These are phyloP conservation scores for Talaromyces atroroseus DNA, from an alignment of 2,329 filamentous ascomycete genomes.

Conservation along the genomic window DNA sequence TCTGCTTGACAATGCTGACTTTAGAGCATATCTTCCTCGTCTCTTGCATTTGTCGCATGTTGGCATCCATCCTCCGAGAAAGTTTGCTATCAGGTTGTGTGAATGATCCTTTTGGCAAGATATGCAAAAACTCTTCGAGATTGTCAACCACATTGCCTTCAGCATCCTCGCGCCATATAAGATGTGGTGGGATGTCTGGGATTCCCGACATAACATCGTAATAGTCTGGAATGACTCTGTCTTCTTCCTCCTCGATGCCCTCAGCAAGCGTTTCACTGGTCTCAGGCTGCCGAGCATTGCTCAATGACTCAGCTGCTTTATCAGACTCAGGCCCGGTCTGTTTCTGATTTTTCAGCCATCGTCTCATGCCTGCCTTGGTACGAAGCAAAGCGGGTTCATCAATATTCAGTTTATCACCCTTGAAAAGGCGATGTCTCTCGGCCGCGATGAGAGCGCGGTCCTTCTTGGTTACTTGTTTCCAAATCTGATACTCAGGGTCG, in stretches of 20 bases:
- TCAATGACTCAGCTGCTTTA: slow-evolving; percentile 39
- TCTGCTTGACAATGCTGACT: slow-evolving; percentile 97
- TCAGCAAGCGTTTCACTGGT: slow-evolving; percentile 77
- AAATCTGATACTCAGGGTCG: slow-evolving; percentile 87
- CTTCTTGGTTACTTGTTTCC: slow-evolving; percentile 98
- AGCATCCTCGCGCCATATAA: slow-evolving; percentile 83
- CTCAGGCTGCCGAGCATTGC: slow-evolving; percentile 44
- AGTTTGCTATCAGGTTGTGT: slow-evolving; percentile 68
- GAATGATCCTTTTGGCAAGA: slow-evolving; percentile 72
- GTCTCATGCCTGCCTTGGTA: slow-evolving; percentile 81
- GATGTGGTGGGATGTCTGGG: slow-evolving; percentile 70
- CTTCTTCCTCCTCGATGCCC: slow-evolving; percentile 79
- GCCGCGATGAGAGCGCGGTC: slow-evolving; percentile 82
- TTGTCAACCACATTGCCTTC: slow-evolving; percentile 87
- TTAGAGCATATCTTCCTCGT: slow-evolving; percentile 94
- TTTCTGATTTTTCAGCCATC: slow-evolving; percentile 75
- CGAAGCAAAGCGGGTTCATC: slow-evolving; percentile 85
- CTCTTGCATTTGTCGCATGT: slow-evolving; percentile 93
- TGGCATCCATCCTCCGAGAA: slow-evolving; percentile 75
- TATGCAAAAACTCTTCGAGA: slow-evolving; percentile 73
- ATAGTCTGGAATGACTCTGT: slow-evolving; percentile 84
- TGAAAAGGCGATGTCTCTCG: slow-evolving; percentile 80
- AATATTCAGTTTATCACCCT: slow-evolving; percentile 72
- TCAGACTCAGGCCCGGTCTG: slow-evolving; percentile 56
- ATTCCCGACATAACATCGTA: slow-evolving; percentile 83